Conservation (phyloP, 257 asterid species). For the Pogostemon cablin region DNA sequence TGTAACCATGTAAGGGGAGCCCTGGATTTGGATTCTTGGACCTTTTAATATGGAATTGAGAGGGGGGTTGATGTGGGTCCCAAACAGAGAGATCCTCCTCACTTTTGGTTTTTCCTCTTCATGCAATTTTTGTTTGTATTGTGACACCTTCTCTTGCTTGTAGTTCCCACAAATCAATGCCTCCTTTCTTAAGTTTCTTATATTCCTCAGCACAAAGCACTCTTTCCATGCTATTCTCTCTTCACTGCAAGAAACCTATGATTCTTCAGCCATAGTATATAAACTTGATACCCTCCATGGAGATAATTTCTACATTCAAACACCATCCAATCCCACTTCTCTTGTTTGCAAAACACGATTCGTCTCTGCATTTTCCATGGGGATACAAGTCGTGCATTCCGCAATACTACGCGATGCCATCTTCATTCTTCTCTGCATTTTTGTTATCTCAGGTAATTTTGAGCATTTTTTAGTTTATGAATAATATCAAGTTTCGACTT, state of each 20-base stretch:
- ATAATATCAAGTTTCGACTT: background rate
- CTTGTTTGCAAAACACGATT: conserved; percentile 23
- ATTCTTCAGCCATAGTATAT: conserved; percentile 65
- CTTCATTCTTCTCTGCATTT: conserved; percentile 50
- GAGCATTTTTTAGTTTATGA: conserved; percentile 6
- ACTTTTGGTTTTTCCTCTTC: conserved; percentile 45
- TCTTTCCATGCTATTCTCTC: conserved; percentile 46
- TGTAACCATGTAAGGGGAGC: no score
- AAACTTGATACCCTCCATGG: conserved; percentile 33
- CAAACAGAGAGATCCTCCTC: conserved; percentile 33
- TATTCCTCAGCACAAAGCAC: conserved; percentile 71
- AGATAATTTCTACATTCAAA: conserved; percentile 47
- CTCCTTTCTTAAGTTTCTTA: conserved; percentile 77
- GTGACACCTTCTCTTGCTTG: conserved; percentile 72
- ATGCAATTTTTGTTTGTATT: conserved; percentile 40
- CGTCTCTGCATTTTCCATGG: background rate
- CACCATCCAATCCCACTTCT: conserved; percentile 26
- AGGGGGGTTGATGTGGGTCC: background rate
- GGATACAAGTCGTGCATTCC: conserved; percentile 40
- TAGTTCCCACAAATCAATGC: conserved; percentile 59
- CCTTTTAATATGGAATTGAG: background rate
- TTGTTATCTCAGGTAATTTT: conserved; percentile 59
- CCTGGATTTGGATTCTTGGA: no score
- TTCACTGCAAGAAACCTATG: conserved; percentile 82
- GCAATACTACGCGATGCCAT: conserved; percentile 30